Evolutionary conservation across 2,329 filamentous ascomycete species (phyloP), one percentile per base, ranked within the genome.

Genomic region (Dactylellina drechsleri): DNA sequence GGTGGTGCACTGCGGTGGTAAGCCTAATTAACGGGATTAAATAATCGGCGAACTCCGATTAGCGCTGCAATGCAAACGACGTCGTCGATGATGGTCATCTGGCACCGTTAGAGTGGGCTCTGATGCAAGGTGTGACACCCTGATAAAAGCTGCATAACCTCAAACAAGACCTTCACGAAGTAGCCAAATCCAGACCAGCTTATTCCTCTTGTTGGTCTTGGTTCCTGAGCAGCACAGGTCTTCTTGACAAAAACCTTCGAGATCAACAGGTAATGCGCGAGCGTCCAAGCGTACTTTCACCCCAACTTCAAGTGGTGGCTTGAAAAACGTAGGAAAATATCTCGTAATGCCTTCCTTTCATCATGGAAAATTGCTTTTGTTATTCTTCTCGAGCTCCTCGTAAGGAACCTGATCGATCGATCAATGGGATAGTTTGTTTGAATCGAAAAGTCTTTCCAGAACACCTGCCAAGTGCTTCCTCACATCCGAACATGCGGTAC

Each of bases 41-140:
- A 64, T 67, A 36, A 57, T 75, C 71, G 71, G 71, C 71, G 71
- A 75, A 75, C 64, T 65, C 58, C 64, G 60, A 58, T 6, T 54
- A 28, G 58, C 36, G 45, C 23, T 23, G 23, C 23, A 23, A n/a
- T 49, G 64, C 23, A 68, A 56, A 60, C 41, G 47, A 52, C 15
- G 43, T 47, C 15, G 43, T 47, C 43, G 43, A 36, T 36, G 31
- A 36, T 36, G 31, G 31, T 36, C 31, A 36, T 15, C 57, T 28
- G 57, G 62, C 45, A 45, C 58, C 47, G 57, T 62, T 74, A 57
- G 58, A 60, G 50, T 40, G 64, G 54, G 50, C 49, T 47, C 56
- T 66, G 70, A 74, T 67, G 64, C 61, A 73, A 66, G 62, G 70
- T 74, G 70, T 74, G 61, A 74, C 62, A 67, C 70, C 70, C 43